Evolutionary conservation across 495 filamentous ascomycete species (phyloP), one percentile per base, ranked within the genome.

Genomic region (Corynascus novoguineensis): DNA sequence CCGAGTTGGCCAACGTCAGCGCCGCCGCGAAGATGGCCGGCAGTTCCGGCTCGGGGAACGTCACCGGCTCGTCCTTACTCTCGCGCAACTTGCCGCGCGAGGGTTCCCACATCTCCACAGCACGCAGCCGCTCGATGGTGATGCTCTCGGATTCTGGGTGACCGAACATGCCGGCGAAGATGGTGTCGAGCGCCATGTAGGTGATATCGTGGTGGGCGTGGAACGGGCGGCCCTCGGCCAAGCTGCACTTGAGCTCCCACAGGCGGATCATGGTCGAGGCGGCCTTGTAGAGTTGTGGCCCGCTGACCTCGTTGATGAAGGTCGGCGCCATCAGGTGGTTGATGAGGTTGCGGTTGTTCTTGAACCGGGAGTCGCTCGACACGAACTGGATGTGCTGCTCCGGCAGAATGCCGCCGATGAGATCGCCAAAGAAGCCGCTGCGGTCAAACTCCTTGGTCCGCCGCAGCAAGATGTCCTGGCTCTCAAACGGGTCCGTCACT

Each of bases 401-500:
- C 0, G 69, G 67, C 12, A 70, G 37, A n/a, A 72, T 60, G 5
- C 57, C 60, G 25, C 59, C 42, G 34, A 75, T 64, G 6, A 68
- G 24, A 5, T 66, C 62, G 1, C 46, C 58, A 10, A 64, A 55
- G 12, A 67, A 52, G 21, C 37, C 21, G 25, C 69, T 65, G 4
- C 69, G 55, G 53, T 78, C 73, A 50, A 77, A 76, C 47, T 76
- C 74, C 47, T 68, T 72, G 32, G 48, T 54, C 4, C 75, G 69
- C 3, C 71, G 68, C 17, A 71, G 48, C 11, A 75, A 59, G 24
- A 77, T 68, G 60, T 79, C 75, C 47, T 70, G 63, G 31, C 64
- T 52, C 58, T 78, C 74, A 31, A 59, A 60, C 10, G 63, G 68
- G 47, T 79, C 74, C n/a, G 68, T 58, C 4, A 79, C 49, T 4